A percentile compares a stretch with the other conserved stretches of the same genome.
Evolutionary conservation across 208 protist genomes (phyloP).

Genomic region (Acanthamoeba lenticulata): DNA sequence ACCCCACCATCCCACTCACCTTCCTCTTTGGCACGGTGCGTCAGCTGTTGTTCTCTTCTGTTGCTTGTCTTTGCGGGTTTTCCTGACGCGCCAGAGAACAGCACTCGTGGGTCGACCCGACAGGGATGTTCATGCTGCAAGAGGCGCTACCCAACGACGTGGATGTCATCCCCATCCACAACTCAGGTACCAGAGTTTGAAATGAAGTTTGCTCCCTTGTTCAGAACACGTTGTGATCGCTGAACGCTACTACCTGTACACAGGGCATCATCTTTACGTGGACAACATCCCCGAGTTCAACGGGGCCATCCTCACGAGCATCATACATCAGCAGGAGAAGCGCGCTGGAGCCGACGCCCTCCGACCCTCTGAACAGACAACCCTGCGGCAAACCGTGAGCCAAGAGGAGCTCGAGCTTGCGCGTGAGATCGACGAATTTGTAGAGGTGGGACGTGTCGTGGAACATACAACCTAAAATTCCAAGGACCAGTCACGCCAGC

Average conservation of each 20-base stretch:
- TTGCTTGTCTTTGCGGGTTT: background rate
- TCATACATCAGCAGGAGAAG: background rate
- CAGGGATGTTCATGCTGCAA: background rate
- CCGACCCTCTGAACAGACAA: background rate
- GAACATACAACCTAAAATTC: background rate
- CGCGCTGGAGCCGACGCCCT: background rate
- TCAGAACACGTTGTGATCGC: too few relatives aligned
- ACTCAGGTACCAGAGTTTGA: background rate
- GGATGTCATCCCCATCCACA: background rate
- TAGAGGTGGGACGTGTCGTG: background rate
- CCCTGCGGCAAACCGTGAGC: background rate
- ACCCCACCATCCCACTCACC: background rate
- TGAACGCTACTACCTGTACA: too few relatives aligned
- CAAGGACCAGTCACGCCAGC: background rate
- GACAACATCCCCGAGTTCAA: conserved; percentile 11
- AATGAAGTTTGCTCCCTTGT: too few relatives aligned
- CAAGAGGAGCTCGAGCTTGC: background rate
- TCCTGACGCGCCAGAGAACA: background rate
- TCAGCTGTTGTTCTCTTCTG: too few relatives aligned
- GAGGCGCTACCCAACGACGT: background rate
- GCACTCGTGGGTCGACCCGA: background rate
- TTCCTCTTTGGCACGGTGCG: conserved; percentile 22
- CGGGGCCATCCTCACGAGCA: background rate
- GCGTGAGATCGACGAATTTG: background rate
- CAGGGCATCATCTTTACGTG: conserved; percentile 22